phyloP scores from a whole-genome alignment of 305 asterid genomes.

The Fraxinus dipetala region DNA sequence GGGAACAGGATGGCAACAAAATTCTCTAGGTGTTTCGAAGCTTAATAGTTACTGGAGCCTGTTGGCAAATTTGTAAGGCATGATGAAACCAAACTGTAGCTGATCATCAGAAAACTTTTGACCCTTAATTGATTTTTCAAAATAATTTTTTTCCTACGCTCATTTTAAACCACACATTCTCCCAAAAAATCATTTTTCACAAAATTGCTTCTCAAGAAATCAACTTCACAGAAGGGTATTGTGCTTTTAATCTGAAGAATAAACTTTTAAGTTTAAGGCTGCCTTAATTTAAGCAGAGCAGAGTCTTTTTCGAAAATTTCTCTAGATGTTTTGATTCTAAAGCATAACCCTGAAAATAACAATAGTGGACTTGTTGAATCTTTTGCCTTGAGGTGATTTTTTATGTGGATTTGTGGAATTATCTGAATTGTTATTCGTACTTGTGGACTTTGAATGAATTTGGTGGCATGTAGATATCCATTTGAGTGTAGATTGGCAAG shows the following conservation, averaged over 20 bases:
- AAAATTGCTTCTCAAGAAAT: background rate
- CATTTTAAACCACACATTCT: background rate
- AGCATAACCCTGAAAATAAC: background rate
- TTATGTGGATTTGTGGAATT: background rate
- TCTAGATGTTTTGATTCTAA: background rate
- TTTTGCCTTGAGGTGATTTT: background rate
- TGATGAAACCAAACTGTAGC: background rate
- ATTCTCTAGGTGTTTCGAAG: background rate
- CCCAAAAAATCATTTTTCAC: background rate
- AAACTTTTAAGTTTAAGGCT: background rate
- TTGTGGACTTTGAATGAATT: background rate
- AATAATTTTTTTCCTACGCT: background rate
- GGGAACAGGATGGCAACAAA: background rate
- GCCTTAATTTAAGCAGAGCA: background rate
- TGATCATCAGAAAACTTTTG: background rate
- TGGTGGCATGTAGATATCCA: background rate
- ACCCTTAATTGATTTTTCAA: background rate
- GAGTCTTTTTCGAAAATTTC: background rate
- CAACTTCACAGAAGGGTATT: background rate
- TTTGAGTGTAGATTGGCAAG: background rate
- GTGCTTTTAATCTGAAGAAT: background rate
- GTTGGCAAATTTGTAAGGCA: background rate
- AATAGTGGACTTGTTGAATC: background rate
- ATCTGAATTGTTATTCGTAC: background rate
- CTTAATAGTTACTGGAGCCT: background rate